Evolutionary conservation across 2,329 filamentous ascomycete genomes (phyloP).

Genomic region (Pseudocercospora vitis): DNA sequence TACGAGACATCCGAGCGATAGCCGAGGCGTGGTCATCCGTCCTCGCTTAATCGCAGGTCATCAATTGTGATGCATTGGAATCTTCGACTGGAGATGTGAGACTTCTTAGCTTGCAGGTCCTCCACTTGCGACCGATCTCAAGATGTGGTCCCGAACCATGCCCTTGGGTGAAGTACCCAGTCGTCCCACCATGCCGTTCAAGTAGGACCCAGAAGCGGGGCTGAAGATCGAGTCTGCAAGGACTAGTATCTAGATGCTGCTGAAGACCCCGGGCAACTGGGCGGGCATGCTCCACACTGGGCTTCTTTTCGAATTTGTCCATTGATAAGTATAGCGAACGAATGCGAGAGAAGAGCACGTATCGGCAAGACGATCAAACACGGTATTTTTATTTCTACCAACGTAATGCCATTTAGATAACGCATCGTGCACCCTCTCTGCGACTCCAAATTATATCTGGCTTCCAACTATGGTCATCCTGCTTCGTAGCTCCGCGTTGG

Average conservation of each 20-base stretch:
- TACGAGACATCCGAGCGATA: not conserved
- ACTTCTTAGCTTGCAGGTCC: no score
- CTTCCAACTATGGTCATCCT: no score
- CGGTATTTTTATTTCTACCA: no score
- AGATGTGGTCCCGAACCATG: no score
- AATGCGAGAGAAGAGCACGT: constrained; percentile 1
- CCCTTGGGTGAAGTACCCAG: no score
- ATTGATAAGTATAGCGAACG: constrained; percentile 1
- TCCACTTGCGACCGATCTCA: no score
- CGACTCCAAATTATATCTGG: no score
- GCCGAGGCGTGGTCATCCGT: not conserved
- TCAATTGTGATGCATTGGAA: no score
- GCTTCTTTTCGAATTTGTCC: not conserved
- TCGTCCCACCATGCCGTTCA: not conserved
- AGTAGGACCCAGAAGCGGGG: not conserved
- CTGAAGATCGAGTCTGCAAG: not conserved
- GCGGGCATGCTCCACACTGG: not conserved
- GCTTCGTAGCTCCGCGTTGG: no score
- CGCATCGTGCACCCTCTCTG: no score
- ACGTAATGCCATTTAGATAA: no score
- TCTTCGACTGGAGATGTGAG: not conserved
- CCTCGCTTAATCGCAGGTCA: no score
- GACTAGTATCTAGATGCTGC: not conserved
- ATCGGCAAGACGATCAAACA: not conserved
- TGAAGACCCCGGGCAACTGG: constrained; percentile 20